phyloP scores from a whole-genome alignment of 306 rosid species.

The Rosa chinensis region DNA sequence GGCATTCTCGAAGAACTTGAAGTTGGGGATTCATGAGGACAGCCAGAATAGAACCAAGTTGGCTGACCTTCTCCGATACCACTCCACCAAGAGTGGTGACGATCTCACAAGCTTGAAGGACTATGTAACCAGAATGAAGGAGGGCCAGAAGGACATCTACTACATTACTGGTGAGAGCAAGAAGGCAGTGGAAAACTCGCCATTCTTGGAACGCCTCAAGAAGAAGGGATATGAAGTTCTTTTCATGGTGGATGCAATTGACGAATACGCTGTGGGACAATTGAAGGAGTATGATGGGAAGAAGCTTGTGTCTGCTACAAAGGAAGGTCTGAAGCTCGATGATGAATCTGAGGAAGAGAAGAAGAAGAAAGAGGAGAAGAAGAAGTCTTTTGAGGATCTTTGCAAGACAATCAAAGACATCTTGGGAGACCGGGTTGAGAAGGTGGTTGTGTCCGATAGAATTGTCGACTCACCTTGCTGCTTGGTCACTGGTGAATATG shows the following conservation, averaged over 20 bases:
- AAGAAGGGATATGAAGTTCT: conserved; percentile 69
- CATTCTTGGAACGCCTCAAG: conserved; percentile 66
- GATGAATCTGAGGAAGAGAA: conserved; percentile 67
- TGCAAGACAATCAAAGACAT: conserved; percentile 64
- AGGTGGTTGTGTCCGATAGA: conserved; percentile 65
- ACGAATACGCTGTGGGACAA: conserved; percentile 68
- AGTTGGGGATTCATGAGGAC: conserved; percentile 67
- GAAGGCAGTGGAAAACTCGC: conserved; percentile 72
- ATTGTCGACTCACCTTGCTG: conserved; percentile 75
- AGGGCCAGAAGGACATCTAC: conserved; percentile 67
- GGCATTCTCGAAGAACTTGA: conserved; percentile 66
- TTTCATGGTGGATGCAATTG: conserved; percentile 71
- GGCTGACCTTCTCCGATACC: conserved; percentile 61
- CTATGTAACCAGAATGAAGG: conserved; percentile 70
- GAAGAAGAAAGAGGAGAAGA: conserved; percentile 57
- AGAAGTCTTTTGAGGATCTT: conserved; percentile 58
- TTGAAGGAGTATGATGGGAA: conserved; percentile 67
- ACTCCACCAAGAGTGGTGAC: conserved; percentile 71
- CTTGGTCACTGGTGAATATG: conserved; percentile 73
- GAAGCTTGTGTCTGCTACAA: conserved; percentile 67
- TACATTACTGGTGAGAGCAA: conserved; percentile 75
- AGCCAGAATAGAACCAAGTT: conserved; percentile 68
- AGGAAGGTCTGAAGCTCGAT: conserved; percentile 64
- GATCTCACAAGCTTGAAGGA: conserved; percentile 72
- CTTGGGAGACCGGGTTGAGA: conserved; percentile 62